phyloP scores from a whole-genome alignment of 805 yeast genomes.

The Debaryomyces castellii region DNA sequence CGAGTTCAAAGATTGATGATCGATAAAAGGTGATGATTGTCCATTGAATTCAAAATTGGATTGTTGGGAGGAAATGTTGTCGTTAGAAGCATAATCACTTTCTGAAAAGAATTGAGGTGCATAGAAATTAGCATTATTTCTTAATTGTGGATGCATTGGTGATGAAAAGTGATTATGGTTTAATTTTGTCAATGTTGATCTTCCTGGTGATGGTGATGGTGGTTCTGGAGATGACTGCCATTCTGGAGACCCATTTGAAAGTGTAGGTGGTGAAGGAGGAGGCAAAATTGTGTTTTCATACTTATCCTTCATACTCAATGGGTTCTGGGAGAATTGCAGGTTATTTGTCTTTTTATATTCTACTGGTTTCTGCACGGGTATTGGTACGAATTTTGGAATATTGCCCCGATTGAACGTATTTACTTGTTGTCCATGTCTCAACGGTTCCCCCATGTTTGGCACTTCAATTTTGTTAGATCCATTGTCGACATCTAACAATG shows the following conservation, averaged over 20 bases:
- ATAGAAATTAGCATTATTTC: slow-evolving; percentile 25
- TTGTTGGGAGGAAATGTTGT: slow-evolving; percentile 7
- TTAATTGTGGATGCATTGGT: slow-evolving; percentile 24
- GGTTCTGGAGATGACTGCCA: slow-evolving; percentile 41
- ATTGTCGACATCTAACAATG: slow-evolving; percentile 17
- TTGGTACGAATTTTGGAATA: slow-evolving; percentile 33
- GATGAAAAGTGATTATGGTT: slow-evolving; percentile 15
- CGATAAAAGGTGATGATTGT: slow-evolving; percentile 24
- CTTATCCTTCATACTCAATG: slow-evolving; percentile 3
- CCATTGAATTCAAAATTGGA: slow-evolving; percentile 1
- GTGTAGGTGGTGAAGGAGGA: slow-evolving; percentile 34
- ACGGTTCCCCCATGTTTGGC: neutral
- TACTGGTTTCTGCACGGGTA: slow-evolving; percentile 40
- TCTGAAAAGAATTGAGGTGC: slow-evolving; percentile 43
- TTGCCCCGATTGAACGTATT: neutral
- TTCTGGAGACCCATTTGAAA: slow-evolving; percentile 36
- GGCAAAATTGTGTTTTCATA: slow-evolving; percentile 29
- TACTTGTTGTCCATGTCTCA: neutral
- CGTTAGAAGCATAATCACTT: slow-evolving; percentile 6
- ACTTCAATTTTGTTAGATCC: neutral
- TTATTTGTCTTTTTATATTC: slow-evolving; percentile 7
- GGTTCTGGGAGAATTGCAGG: slow-evolving; percentile 7
- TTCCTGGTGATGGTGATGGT: slow-evolving; percentile 31
- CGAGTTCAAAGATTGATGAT: slow-evolving; percentile 22
- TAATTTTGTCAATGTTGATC: slow-evolving; percentile 3